phyloP scores from a whole-genome alignment of 2,329 filamentous ascomycete species.

The Fusarium sp. region DNA sequence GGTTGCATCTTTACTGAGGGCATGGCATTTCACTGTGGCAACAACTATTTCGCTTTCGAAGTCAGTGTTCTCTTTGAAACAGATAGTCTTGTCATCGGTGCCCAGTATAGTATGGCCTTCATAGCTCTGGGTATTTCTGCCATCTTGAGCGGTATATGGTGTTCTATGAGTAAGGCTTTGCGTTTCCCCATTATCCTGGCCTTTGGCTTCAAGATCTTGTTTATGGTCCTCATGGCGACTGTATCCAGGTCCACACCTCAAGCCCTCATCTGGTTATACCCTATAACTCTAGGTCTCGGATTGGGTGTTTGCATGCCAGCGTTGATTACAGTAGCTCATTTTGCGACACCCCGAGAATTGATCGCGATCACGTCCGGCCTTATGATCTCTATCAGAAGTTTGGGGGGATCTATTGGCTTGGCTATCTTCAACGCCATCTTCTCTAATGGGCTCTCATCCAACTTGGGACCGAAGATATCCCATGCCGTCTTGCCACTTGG shows the following conservation, averaged over 20 bases:
- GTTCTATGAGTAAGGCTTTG: background rate
- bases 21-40: background rate
- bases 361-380: background rate
- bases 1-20: background rate
- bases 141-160: background rate
- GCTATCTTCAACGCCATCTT: background rate
- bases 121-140: background rate
- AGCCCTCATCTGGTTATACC: background rate
- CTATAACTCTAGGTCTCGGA: background rate
- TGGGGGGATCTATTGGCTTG: background rate
- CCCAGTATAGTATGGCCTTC: background rate
- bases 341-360: background rate
- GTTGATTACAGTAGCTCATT: background rate
- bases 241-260: background rate
- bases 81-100: background rate
- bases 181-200: background rate
- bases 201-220: background rate
- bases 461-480: background rate
- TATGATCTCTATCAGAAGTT: background rate
- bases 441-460: background rate
- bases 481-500: background rate
- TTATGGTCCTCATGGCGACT: background rate
- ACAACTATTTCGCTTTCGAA: background rate
- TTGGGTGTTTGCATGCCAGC: background rate
- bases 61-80: background rate